Conservation (phyloP, 257 asterid species). For the Thymus mandschuricus region DNA sequence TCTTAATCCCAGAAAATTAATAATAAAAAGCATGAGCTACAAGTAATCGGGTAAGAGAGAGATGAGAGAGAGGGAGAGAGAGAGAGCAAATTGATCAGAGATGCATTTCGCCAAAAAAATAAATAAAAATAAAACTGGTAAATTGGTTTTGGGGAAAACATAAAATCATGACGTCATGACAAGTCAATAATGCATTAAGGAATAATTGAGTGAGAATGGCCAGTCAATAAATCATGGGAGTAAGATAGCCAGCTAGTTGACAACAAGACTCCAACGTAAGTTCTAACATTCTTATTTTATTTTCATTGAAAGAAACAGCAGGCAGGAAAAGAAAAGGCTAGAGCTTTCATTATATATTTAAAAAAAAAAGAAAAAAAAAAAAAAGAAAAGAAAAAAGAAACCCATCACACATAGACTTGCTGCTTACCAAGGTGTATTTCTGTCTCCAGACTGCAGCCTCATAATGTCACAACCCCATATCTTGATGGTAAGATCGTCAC, state of each 20-base stretch:
- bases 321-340: not conserved
- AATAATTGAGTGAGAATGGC: too few relatives aligned
- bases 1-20: not conserved
- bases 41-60: slow-evolving; percentile 13
- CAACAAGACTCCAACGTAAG: not conserved
- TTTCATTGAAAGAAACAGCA: slow-evolving; percentile 19
- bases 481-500: slow-evolving; percentile 90
- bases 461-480: slow-evolving; percentile 69
- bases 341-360: not conserved
- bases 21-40: not conserved
- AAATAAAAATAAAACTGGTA: too few relatives aligned
- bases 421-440: slow-evolving; percentile 73
- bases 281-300: slow-evolving; percentile 9
- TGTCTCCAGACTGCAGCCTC: slow-evolving; percentile 54
- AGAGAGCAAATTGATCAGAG: not conserved
- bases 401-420: slow-evolving; percentile 20
- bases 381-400: not conserved
- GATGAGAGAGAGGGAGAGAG: too few relatives aligned
- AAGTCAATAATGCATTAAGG: not conserved
- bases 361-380: not conserved
- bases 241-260: not conserved
- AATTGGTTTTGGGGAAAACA: not conserved
- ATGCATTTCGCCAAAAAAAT: not conserved
- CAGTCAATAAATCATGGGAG: not conserved
- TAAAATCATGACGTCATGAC: slow-evolving; percentile 10